phyloP scores from a whole-genome alignment of 2,329 filamentous ascomycete species.

The Parastagonospora nodorum region DNA sequence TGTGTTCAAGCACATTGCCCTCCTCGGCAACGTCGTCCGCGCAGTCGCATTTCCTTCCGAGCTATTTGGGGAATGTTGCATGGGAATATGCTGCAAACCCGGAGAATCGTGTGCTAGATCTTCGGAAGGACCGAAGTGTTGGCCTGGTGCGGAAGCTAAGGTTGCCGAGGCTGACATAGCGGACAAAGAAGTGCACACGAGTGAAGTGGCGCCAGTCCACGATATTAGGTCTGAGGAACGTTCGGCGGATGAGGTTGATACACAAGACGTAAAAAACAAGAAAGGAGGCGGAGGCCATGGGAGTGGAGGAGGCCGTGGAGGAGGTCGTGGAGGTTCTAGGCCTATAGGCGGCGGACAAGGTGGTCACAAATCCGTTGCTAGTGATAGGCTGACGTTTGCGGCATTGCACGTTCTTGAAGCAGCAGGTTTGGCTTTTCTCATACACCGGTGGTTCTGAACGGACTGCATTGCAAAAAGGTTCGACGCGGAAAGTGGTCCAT shows the following conservation, averaged over 20 bases:
- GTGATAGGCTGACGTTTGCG: no score
- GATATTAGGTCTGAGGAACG: neutral
- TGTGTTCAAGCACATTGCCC: neutral
- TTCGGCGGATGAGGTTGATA: neutral
- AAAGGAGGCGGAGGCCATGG: neutral
- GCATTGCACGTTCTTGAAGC: no score
- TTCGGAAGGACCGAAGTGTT: conserved; percentile 1
- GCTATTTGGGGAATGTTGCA: conserved; percentile 2
- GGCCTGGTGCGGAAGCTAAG: neutral
- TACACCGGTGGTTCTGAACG: no score
- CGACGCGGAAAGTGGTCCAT: no score
- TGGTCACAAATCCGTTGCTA: neutral
- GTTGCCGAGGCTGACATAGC: neutral
- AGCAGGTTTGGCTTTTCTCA: no score
- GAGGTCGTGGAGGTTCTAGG: no score
- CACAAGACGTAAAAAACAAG: neutral
- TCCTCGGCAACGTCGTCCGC: neutral
- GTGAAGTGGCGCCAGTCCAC: neutral
- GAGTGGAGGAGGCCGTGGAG: neutral
- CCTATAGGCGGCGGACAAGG: neutral
- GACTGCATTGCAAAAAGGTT: no score
- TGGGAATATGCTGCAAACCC: conserved; percentile 6
- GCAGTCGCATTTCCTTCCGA: neutral
- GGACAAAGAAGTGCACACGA: neutral
- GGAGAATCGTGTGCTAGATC: conserved; percentile 2